phyloP scores from a whole-genome alignment of 305 asterid species.

The Withania somnifera region DNA sequence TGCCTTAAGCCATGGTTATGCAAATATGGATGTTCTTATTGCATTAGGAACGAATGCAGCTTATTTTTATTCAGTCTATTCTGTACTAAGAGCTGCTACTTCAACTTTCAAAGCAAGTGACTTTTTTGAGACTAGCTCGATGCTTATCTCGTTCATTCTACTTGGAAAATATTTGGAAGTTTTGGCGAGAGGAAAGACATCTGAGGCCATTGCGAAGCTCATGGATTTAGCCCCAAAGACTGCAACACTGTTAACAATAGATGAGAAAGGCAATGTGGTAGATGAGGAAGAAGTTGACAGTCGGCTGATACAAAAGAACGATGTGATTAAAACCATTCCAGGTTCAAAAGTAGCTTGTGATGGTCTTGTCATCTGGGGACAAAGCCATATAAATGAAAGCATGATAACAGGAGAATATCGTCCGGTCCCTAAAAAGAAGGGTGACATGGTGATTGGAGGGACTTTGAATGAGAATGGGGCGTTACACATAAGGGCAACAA shows the following conservation, averaged over 20 bases:
- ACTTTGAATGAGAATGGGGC: constrained; percentile 41
- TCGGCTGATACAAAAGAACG: constrained; percentile 33
- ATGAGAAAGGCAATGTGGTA: constrained; percentile 33
- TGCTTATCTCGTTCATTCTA: constrained; percentile 47
- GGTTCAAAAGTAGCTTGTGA: constrained; percentile 49
- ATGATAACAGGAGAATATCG: constrained; percentile 56
- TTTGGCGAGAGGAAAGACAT: constrained; percentile 51
- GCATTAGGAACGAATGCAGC: constrained; percentile 79
- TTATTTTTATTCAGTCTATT: constrained; percentile 68
- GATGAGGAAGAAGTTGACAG: constrained; percentile 44
- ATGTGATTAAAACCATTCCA: constrained; percentile 40
- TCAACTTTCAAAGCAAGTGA: constrained; percentile 36
- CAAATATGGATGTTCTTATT: constrained; percentile 77
- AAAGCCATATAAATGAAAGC: constrained; percentile 44
- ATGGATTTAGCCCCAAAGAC: constrained; percentile 60
- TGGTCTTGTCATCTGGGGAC: constrained; percentile 45
- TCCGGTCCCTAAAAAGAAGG: constrained; percentile 27
- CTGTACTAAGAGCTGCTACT: constrained; percentile 49
- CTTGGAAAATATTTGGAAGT: constrained; percentile 53
- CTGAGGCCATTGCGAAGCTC: constrained; percentile 65
- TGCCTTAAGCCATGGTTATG: constrained; percentile 51
- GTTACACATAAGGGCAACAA: constrained; percentile 36
- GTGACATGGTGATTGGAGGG: constrained; percentile 50
- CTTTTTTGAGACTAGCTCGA: constrained; percentile 52
- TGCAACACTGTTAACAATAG: constrained; percentile 39